Conservation (phyloP, 495 filamentous ascomycete genomes). For the Penicillium chermesinum region DNA sequence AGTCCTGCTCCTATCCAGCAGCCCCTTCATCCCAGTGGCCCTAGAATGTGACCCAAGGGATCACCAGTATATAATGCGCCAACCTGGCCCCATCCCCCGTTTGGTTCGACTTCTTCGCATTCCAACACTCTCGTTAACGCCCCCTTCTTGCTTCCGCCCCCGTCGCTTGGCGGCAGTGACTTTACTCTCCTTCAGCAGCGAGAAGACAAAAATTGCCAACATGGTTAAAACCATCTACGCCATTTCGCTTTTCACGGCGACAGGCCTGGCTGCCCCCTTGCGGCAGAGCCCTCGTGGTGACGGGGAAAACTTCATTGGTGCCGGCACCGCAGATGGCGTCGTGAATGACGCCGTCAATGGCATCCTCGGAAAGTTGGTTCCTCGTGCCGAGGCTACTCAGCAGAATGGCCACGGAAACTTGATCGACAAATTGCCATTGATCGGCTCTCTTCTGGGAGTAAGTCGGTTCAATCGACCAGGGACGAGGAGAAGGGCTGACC, state of each 20-base stretch:
- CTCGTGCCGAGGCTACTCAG: not conserved
- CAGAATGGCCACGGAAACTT: not conserved
- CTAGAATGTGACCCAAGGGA: constrained; percentile 18
- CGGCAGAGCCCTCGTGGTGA: constrained; percentile 10
- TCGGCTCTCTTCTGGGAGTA: not conserved
- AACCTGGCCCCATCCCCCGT: constrained; percentile 5
- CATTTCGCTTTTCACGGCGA: constrained; percentile 21
- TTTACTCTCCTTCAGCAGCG: constrained; percentile 14
- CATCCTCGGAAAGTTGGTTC: constrained; percentile 2
- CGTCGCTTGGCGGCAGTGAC: constrained; percentile 20
- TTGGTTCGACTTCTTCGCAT: constrained; percentile 18
- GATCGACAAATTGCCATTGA: not conserved
- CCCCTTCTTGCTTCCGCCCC: constrained; percentile 2
- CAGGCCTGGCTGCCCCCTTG: constrained; percentile 22
- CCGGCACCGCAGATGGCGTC: constrained; percentile 11
- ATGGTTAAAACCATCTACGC: constrained; percentile 28
- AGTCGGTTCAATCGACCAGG: not conserved
- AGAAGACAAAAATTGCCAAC: constrained; percentile 2
- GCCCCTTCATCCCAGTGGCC: constrained; percentile 21
- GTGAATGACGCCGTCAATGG: constrained; percentile 9
- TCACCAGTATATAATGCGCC: constrained; percentile 10
- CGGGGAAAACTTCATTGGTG: constrained; percentile 15
- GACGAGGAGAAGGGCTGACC: not conserved
- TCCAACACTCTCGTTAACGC: constrained; percentile 15
- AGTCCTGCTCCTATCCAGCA: not conserved